Percentiles rank a stretch among this genome's conserved stretches.
Conservation (phyloP, 2,329 filamentous ascomycete species). For the Colletotrichum echinochloae region DNA sequence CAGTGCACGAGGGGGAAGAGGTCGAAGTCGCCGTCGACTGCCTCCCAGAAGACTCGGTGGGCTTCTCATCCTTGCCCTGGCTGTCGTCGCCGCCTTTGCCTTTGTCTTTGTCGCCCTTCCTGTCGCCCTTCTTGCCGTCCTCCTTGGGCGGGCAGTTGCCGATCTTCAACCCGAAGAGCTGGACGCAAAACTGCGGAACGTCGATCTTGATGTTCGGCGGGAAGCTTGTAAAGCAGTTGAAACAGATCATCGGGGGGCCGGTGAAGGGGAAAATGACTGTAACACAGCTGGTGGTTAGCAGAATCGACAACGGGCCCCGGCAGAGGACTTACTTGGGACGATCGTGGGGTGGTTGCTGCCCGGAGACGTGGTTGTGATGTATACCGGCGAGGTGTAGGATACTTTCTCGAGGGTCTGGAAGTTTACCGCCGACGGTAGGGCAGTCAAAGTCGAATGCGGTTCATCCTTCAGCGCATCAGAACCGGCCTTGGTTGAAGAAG, state of each 20-base stretch:
- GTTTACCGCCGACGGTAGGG: background rate
- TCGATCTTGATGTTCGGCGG: slow-evolving; percentile 19
- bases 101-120: background rate
- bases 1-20: background rate
- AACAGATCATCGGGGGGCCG: slow-evolving; percentile 20
- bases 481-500: no score
- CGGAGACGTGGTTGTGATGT: slow-evolving; percentile 26
- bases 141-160: slow-evolving; percentile 14
- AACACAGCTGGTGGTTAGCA: background rate
- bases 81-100: background rate
- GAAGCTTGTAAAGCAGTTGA: slow-evolving; percentile 4
- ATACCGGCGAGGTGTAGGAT: slow-evolving; percentile 10
- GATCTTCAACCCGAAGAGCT: slow-evolving; percentile 19
- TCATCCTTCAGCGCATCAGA: background rate
- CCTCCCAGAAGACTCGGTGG: background rate
- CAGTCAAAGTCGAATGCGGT: background rate
- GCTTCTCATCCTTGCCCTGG: background rate
- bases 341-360: slow-evolving; percentile 15
- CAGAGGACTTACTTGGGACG: slow-evolving; percentile 6
- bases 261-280: slow-evolving; percentile 21
- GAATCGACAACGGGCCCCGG: background rate
- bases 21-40: background rate
- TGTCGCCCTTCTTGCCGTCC: background rate
- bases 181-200: slow-evolving; percentile 20
- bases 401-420: background rate